Evolutionary conservation across 306 rosid species (phyloP), one percentile per base, ranked within the genome.

Genomic region (Ormosia semicastrata): DNA sequence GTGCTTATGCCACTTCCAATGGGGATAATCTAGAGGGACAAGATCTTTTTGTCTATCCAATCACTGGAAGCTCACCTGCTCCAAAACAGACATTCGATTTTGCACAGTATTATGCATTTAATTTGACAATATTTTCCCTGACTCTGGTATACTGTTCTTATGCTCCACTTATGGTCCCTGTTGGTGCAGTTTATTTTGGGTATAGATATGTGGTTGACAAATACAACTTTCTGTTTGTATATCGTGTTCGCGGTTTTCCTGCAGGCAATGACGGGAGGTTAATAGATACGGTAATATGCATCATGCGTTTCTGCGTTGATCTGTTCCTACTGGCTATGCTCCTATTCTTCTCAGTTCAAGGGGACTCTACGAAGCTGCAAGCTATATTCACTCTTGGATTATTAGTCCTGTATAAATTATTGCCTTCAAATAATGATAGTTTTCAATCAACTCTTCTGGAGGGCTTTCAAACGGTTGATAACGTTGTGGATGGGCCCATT

Each of bases 231-330:
- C 90, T 95, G 70, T 95, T 93, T 70, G 92, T 95, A 10, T 95
- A 90, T 84, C 90, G 99, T 82, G 97, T 95, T 44, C 73, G 90
- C 10, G 99, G 99, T 73, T 95, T 93, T 75, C 99, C 99, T 8
- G 92, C 99, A 13, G 99, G 99, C 83, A 95, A 95, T 11, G 99
- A 95, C 12, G 99, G 99, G 81, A 95, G 87, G 86, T 83, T 95
- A 85, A 87, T 93, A 87, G 98, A 95, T 85, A 95, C 98, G 4
- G 98, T 95, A 30, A 52, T 93, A 85, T 75, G 89, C 81, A 89
- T 90, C 93, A 95, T 92, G 98, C 94, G 99, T 4, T 89, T 95
- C 86, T 93, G 96, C 32, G 93, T 95, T 11, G 98, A 95, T 87
- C 66, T 93, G 36, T 95, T 88, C 88, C 82, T 95, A 64, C 80